These are phyloP conservation scores for Teratosphaeria zuluensis DNA, from an alignment of 2,329 filamentous ascomycete genomes.

Conservation along the genomic window DNA sequence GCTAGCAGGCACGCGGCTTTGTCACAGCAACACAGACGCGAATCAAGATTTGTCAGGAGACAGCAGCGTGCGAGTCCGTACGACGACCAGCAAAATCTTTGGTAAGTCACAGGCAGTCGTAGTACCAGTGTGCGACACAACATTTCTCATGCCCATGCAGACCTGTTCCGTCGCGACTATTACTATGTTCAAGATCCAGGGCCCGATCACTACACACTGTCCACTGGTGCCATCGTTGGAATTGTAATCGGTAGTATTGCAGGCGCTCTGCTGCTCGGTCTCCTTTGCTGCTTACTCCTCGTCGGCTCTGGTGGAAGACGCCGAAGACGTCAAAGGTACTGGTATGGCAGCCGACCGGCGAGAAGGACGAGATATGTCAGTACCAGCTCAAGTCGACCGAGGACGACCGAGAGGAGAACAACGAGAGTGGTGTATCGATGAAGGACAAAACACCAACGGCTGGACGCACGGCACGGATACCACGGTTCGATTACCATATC, in stretches of 20 bases:
- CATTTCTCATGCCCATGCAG: not conserved
- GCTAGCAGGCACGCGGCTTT: not conserved
- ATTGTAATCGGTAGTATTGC: slow-evolving; percentile 48
- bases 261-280: slow-evolving; percentile 44
- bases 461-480: not conserved
- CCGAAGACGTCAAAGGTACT: not conserved
- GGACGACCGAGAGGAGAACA: not conserved
- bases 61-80: not conserved
- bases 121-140: not conserved
- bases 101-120: not conserved
- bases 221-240: slow-evolving; percentile 49
- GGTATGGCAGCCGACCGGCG: not conserved
- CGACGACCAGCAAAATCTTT: not conserved
- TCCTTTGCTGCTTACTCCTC: slow-evolving; percentile 30
- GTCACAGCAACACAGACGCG: not conserved
- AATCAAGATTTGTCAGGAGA: not conserved
- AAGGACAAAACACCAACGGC: not conserved
- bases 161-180: not conserved
- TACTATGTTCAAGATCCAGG: not conserved
- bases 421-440: not conserved
- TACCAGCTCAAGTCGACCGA: not conserved
- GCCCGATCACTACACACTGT: not conserved
- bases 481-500: not conserved
- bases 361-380: not conserved
- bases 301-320: not conserved